These are phyloP conservation scores for Penicillium sclerotigenum DNA, from an alignment of 2,329 filamentous ascomycete species.

Conservation along the genomic window DNA sequence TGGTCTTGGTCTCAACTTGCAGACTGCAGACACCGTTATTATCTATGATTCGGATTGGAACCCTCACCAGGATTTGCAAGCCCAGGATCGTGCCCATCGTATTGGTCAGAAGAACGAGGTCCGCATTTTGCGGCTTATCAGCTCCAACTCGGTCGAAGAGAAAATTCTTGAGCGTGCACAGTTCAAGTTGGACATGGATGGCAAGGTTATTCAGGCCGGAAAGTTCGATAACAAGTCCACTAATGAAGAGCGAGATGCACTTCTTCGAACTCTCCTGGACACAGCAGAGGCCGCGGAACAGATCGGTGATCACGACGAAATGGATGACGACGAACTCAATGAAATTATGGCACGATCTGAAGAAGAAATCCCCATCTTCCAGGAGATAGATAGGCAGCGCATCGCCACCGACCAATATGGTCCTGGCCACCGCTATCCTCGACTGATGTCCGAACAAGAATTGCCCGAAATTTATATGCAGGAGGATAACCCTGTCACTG, in stretches of 20 bases:
- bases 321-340: constrained; percentile 98
- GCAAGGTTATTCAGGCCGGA: constrained; percentile 98
- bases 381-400: constrained; percentile 76
- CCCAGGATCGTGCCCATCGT: constrained; percentile 99
- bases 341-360: constrained; percentile 88
- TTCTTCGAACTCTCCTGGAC: constrained; percentile 90
- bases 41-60: constrained; percentile 99
- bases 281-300: constrained; percentile 65
- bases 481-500: constrained; percentile 75
- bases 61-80: constrained; percentile 97
- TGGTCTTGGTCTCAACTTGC: constrained; percentile 93
- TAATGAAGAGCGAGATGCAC: constrained; percentile 94
- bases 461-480: constrained; percentile 90
- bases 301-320: constrained; percentile 87
- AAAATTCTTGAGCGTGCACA: constrained; percentile 96
- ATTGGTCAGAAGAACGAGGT: constrained; percentile 99
- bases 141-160: constrained; percentile 94
- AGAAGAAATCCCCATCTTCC: constrained; percentile 73
- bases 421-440: constrained; percentile 63
- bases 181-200: constrained; percentile 98
- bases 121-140: constrained; percentile 91
- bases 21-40: constrained; percentile 97
- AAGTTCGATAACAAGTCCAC: constrained; percentile 99
- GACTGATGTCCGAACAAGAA: constrained; percentile 82
- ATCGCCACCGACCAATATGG: constrained; percentile 67